These are phyloP conservation scores for Coniochaeta ligniaria DNA, from an alignment of 2,329 filamentous ascomycete genomes.

Conservation along the genomic window DNA sequence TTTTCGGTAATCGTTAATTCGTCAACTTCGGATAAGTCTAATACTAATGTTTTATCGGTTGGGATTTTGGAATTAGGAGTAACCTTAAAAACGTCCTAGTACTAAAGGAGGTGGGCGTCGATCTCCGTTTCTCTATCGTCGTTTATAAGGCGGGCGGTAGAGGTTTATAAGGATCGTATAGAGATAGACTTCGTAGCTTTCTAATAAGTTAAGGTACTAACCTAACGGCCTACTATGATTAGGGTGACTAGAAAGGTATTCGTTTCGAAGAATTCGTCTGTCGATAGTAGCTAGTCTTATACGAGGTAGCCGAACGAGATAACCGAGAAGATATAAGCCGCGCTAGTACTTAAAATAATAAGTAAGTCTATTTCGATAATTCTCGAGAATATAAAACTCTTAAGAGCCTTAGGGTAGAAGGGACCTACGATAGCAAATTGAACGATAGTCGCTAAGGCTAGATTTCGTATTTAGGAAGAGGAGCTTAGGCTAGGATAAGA, in stretches of 20 bases:
- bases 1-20: constrained; percentile 79
- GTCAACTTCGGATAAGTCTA: constrained; percentile 56
- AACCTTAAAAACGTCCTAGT: constrained; percentile 61
- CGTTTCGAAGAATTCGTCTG: constrained; percentile 53
- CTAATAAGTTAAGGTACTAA: constrained; percentile 43
- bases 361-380: constrained; percentile 64
- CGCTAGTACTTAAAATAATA: constrained; percentile 59
- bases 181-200: constrained; percentile 47
- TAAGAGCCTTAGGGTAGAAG: constrained; percentile 60
- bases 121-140: constrained; percentile 40
- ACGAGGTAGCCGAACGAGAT: constrained; percentile 42
- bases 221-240: constrained; percentile 49
- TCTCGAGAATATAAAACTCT: constrained; percentile 47
- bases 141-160: constrained; percentile 45
- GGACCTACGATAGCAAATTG: constrained; percentile 55
- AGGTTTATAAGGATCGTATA: constrained; percentile 47
- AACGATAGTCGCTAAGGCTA: constrained; percentile 56
- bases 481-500: not conserved
- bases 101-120: constrained; percentile 61
- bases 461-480: not conserved
- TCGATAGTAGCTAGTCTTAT: constrained; percentile 31
- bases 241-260: constrained; percentile 53
- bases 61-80: constrained; percentile 50
- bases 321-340: constrained; percentile 58
- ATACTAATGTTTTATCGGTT: constrained; percentile 60